Conservation (phyloP, 202 grass and related monocot species). For the Musa balbisiana region DNA sequence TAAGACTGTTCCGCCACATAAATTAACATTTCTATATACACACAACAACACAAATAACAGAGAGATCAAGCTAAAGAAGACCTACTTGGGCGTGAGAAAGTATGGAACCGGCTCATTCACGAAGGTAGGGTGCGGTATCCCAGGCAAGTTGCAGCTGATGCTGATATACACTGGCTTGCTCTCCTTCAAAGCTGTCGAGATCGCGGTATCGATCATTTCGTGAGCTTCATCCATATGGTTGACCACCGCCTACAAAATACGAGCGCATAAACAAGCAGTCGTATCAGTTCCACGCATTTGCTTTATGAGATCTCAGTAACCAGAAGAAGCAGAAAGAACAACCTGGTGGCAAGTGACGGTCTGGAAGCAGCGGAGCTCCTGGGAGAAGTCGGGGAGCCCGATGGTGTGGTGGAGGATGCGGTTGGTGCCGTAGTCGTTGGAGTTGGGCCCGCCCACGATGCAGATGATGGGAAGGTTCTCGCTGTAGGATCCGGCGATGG, state of each 20-base stretch:
- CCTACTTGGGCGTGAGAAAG: slow-evolving; percentile 9
- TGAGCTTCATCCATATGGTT: slow-evolving; percentile 15
- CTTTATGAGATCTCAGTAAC: background rate
- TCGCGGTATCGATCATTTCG: slow-evolving; percentile 12
- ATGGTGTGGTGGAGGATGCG: slow-evolving; percentile 20
- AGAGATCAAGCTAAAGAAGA: background rate
- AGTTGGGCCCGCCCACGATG: slow-evolving; percentile 15
- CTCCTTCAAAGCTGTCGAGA: slow-evolving; percentile 13
- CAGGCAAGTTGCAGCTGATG: slow-evolving; percentile 15
- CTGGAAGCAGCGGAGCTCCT: slow-evolving; percentile 77
- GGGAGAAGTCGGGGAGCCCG: slow-evolving; percentile 9
- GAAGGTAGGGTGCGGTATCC: slow-evolving; percentile 9
- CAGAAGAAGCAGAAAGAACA: background rate
- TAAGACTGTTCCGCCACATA: background rate
- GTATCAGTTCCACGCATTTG: background rate
- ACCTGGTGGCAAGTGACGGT: slow-evolving; percentile 81
- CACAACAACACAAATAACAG: background rate
- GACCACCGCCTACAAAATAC: slow-evolving; percentile 4
- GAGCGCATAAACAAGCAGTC: background rate
- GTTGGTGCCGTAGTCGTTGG: slow-evolving; percentile 16
- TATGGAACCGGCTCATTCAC: background rate
- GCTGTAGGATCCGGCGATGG: slow-evolving; percentile 20
- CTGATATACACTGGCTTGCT: slow-evolving; percentile 16
- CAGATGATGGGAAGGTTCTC: slow-evolving; percentile 17
- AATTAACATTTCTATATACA: background rate